A percentile compares a stretch with the other conserved stretches of the same genome.
These are phyloP conservation scores for Pseudodiploospora longispora DNA, from an alignment of 2,329 filamentous ascomycete species.

Conservation along the genomic window DNA sequence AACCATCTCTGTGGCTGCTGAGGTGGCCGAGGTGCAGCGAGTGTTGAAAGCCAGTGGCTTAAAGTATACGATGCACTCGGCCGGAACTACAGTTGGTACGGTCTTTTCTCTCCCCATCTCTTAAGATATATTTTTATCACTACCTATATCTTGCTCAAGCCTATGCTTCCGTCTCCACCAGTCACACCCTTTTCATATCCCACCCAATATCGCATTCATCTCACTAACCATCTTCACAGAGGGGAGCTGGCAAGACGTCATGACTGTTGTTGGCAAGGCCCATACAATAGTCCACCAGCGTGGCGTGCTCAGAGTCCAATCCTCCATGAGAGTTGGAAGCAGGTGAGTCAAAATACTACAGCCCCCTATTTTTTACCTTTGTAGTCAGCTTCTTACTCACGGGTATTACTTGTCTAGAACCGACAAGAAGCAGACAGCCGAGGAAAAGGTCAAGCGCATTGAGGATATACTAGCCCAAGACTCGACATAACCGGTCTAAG, in stretches of 20 bases:
- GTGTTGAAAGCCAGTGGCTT: conserved; percentile 75
- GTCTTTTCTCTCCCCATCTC: neutral
- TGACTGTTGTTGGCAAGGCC: conserved; percentile 77
- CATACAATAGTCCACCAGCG: conserved; percentile 68
- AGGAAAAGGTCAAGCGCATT: conserved; percentile 67
- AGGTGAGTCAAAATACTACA: conserved; percentile 42
- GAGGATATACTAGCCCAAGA: conserved; percentile 38
- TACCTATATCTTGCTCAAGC: too few species aligned
- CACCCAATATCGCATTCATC: neutral
- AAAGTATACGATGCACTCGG: conserved; percentile 83
- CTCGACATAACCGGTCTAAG: neutral
- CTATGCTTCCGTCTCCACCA: neutral
- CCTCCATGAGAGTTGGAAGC: conserved; percentile 77
- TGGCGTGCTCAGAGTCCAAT: conserved; percentile 78
- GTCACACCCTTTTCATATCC: neutral
- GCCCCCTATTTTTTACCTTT: neutral
- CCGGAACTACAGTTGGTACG: conserved; percentile 82
- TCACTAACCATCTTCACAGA: conserved; percentile 42
- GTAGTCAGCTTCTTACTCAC: conserved; percentile 1
- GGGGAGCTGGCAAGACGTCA: conserved; percentile 83
- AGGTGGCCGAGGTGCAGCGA: conserved; percentile 83
- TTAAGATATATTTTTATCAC: too few species aligned
- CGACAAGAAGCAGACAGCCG: conserved; percentile 75
- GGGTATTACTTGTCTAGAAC: conserved; percentile 44
- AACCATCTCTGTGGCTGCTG: conserved; percentile 64